phyloP scores from a whole-genome alignment of 768 basidiomycete species.

The Collybia mongolica region DNA sequence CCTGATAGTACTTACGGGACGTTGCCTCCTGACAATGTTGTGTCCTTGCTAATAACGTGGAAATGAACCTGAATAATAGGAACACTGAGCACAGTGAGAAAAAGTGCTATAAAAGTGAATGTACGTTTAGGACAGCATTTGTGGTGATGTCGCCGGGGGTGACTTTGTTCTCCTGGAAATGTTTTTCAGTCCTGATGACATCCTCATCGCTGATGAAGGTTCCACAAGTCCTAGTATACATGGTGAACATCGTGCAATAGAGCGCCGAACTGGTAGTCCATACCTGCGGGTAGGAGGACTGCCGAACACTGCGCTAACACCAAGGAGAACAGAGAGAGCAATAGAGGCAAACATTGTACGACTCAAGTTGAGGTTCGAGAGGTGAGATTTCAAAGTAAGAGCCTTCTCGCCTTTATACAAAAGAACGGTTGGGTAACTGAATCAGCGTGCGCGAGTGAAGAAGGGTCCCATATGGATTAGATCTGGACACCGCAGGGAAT shows the following conservation, averaged over 20 bases:
- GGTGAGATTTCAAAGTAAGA: not conserved
- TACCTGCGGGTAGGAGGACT: conserved; percentile 20
- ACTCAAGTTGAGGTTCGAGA: conserved; percentile 7
- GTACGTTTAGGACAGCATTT: conserved; percentile 1
- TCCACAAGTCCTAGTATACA: conserved; percentile 33
- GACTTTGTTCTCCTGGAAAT: conserved; percentile 40
- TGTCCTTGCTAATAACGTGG: conserved; percentile 32
- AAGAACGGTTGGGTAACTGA: not conserved
- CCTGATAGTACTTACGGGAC: conserved; percentile 31
- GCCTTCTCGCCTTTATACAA: conserved; percentile 4
- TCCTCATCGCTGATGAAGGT: conserved; percentile 33
- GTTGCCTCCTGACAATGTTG: conserved; percentile 34
- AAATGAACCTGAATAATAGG: conserved; percentile 32
- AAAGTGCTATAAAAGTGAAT: conserved; percentile 16
- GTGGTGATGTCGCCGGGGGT: conserved; percentile 13
- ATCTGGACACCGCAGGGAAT: conserved; percentile 1
- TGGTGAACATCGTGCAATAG: not conserved
- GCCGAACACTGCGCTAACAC: conserved; percentile 25
- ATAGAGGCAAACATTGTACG: conserved; percentile 24
- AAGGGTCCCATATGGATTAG: conserved; percentile 3
- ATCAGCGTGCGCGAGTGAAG: not conserved
- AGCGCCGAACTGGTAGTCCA: not conserved
- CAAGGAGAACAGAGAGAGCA: conserved; percentile 25
- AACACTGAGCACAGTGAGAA: not conserved
- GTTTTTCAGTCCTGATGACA: conserved; percentile 33